phyloP scores from a whole-genome alignment of 1,284 basidiomycete species.

The Farysia itapuensis region DNA sequence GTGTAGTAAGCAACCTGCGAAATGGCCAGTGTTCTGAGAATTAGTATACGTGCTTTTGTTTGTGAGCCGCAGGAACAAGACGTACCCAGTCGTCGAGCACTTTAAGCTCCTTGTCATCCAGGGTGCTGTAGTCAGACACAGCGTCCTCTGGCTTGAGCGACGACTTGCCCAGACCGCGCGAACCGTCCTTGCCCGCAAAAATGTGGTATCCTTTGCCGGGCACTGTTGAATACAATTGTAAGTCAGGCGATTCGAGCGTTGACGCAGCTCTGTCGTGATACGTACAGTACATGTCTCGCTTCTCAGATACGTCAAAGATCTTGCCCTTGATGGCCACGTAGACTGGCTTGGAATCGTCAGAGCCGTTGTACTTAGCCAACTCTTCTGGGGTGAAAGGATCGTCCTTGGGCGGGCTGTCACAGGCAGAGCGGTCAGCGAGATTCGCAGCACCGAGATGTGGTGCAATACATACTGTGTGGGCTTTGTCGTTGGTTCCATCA shows the following conservation, averaged over 20 bases:
- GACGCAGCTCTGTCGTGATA: slow-evolving; percentile 60
- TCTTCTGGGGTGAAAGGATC: slow-evolving; percentile 73
- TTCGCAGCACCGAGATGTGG: not conserved
- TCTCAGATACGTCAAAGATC: slow-evolving; percentile 77
- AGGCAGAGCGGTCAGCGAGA: no score
- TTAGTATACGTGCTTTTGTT: no score
- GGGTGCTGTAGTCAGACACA: slow-evolving; percentile 77
- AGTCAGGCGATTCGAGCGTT: no score
- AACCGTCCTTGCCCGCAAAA: slow-evolving; percentile 81
- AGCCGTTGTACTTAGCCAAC: slow-evolving; percentile 73
- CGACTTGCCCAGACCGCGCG: slow-evolving; percentile 66
- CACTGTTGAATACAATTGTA: no score
- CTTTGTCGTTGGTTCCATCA: slow-evolving; percentile 45
- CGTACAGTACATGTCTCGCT: slow-evolving; percentile 77
- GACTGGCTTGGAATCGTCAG: slow-evolving; percentile 69
- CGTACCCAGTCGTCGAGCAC: slow-evolving; percentile 82
- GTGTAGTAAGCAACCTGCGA: slow-evolving; percentile 56
- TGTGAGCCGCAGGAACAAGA: no score
- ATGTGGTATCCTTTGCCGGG: slow-evolving; percentile 60
- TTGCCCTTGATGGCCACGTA: slow-evolving; percentile 87
- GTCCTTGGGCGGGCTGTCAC: slow-evolving; percentile 70
- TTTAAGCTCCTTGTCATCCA: slow-evolving; percentile 76
- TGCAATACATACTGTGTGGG: slow-evolving; percentile 41
- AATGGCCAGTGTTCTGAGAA: no score
- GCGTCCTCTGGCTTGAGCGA: slow-evolving; percentile 86